These are phyloP conservation scores for Fusarium armeniacum DNA, from an alignment of 2,329 filamentous ascomycete genomes.

Conservation along the genomic window DNA sequence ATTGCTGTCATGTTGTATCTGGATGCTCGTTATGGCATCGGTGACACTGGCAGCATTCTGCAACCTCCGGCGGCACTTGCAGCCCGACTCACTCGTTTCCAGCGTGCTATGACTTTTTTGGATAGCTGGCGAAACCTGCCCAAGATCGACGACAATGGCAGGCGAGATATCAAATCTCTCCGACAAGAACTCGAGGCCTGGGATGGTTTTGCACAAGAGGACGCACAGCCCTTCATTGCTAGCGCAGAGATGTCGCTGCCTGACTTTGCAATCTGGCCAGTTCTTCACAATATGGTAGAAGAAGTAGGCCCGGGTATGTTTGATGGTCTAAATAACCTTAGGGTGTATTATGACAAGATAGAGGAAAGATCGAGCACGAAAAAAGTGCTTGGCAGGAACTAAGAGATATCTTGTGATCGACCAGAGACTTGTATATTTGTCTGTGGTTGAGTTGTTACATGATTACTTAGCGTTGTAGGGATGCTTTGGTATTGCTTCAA, in stretches of 20 bases:
- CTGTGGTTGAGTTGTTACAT: not conserved
- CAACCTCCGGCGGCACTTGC: conserved; percentile 53
- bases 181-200: conserved; percentile 57
- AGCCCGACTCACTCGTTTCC: conserved; percentile 58
- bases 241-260: conserved; percentile 60
- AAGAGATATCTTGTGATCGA: not conserved
- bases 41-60: conserved; percentile 47
- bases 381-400: conserved; percentile 43
- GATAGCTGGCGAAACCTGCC: conserved; percentile 53
- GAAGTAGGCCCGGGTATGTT: conserved; percentile 54
- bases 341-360: conserved; percentile 57
- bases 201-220: conserved; percentile 54
- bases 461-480: not conserved
- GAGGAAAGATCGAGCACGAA: conserved; percentile 40
- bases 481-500: not conserved
- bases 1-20: conserved; percentile 72
- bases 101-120: conserved; percentile 56
- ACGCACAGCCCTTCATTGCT: conserved; percentile 61
- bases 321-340: conserved; percentile 51
- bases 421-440: not conserved
- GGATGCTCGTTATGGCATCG: conserved; percentile 64
- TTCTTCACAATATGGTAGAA: conserved; percentile 62
- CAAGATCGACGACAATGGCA: conserved; percentile 8
- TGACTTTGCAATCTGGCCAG: conserved; percentile 71
- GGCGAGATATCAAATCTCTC: conserved; percentile 44